A percentile compares a stretch with the other conserved stretches of the same genome.
Conservation (phyloP, 2,329 filamentous ascomycete species). For the Hypoxylon sp. region DNA sequence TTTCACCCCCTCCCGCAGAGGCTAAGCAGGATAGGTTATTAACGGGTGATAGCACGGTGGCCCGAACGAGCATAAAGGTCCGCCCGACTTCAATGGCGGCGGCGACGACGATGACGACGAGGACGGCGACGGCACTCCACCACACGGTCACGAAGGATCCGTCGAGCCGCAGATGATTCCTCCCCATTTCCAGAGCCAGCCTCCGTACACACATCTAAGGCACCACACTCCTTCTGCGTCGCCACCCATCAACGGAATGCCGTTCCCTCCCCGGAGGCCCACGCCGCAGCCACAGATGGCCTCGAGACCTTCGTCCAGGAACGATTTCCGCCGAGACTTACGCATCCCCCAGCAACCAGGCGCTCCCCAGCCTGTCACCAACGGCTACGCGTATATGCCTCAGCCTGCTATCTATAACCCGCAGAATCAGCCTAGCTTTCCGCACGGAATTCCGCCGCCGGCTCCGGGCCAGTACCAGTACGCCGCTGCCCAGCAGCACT, state of each 20-base stretch:
- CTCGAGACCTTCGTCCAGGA: slow-evolving; percentile 81
- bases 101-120: slow-evolving; percentile 87
- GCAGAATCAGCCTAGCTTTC: slow-evolving; percentile 56
- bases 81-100: slow-evolving; percentile 87
- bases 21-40: slow-evolving; percentile 20
- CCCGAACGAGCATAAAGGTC: slow-evolving; percentile 95
- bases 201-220: slow-evolving; percentile 80
- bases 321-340: slow-evolving; percentile 78
- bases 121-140: slow-evolving; percentile 76
- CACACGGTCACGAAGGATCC: slow-evolving; percentile 65
- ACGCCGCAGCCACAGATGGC: slow-evolving; percentile 81
- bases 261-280: slow-evolving; percentile 75
- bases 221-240: slow-evolving; percentile 86
- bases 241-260: slow-evolving; percentile 83
- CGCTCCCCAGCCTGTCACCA: slow-evolving; percentile 66
- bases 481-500: slow-evolving; percentile 50
- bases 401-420: slow-evolving; percentile 87
- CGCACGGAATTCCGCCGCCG: slow-evolving; percentile 49
- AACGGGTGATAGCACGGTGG: slow-evolving; percentile 75
- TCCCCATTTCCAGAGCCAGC: slow-evolving; percentile 73
- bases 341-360: slow-evolving; percentile 73
- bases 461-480: slow-evolving; percentile 48
- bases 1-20: slow-evolving; percentile 40
- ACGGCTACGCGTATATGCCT: slow-evolving; percentile 83
- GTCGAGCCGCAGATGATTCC: slow-evolving; percentile 69